Percentiles rank a stretch among this genome's conserved stretches.
These are phyloP conservation scores for Cladosporium cucumerinum DNA, from an alignment of 2,329 filamentous ascomycete species.

Conservation along the genomic window DNA sequence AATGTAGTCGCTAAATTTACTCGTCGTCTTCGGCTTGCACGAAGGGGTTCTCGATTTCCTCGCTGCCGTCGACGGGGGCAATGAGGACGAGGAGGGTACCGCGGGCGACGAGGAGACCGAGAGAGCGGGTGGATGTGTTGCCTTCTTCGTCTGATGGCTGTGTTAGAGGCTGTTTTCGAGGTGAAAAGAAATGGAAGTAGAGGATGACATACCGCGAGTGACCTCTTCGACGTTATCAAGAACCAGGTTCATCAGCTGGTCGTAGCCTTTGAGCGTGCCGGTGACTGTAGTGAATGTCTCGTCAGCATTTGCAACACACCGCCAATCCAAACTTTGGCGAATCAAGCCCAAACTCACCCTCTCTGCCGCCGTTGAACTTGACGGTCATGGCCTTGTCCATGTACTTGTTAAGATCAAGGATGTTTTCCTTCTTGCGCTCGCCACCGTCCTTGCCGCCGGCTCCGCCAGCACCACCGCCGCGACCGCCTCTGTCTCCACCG, in stretches of 20 bases:
- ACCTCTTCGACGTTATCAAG: constrained; percentile 90
- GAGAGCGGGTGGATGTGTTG: constrained; percentile 74
- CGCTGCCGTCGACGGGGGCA: constrained; percentile 88
- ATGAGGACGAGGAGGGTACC: constrained; percentile 91
- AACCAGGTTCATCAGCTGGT: constrained; percentile 97
- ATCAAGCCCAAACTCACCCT: constrained; percentile 55
- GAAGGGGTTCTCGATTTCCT: constrained; percentile 95
- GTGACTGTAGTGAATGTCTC: constrained; percentile 57
- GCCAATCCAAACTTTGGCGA: not conserved
- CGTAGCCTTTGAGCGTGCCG: constrained; percentile 89
- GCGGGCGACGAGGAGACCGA: constrained; percentile 84
- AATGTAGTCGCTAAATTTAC: constrained; percentile 1
- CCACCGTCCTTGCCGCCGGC: constrained; percentile 31
- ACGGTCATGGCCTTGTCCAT: constrained; percentile 95
- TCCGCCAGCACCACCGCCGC: constrained; percentile 39
- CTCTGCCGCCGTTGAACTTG: constrained; percentile 92
- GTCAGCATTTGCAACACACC: not conserved
- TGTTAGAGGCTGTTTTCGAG: not conserved
- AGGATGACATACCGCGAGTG: constrained; percentile 65
- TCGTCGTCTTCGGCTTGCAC: constrained; percentile 63
- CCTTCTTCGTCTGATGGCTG: constrained; percentile 75
- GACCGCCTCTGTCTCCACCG: constrained; percentile 39
- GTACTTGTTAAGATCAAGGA: constrained; percentile 90
- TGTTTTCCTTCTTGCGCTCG: constrained; percentile 94
- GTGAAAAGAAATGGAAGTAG: not conserved